Evolutionary conservation across 768 basidiomycete genomes (phyloP), one percentile per base, ranked within the genome.

Genomic region (Tulasnella sp.): DNA sequence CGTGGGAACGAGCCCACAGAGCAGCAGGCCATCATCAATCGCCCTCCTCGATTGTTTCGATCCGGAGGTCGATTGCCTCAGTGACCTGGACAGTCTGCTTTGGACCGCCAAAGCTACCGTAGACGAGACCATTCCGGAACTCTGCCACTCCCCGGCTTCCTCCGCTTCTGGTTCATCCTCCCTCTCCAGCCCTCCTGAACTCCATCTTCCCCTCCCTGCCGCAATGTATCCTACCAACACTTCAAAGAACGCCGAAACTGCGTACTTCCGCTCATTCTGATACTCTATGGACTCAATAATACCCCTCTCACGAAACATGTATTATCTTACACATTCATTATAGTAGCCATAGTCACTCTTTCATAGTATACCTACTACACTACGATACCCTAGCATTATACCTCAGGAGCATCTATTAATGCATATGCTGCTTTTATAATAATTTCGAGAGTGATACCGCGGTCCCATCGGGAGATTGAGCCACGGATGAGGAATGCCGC

Each of bases 41-140:
- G 61, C 61, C 5, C 61, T 67, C 32, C 61, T 67, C 15, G 61
- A 67, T 67, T 67, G 61, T 26, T 67, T 67, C 32, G 71, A 72
- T 72, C 71, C 71, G 15, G 71, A 72, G 71, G 71, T 72, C 71
- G 71, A 72, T 40, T 46, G 29, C 39, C 71, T 72, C 44, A 46
- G 44, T 29, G 71, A 72, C 71, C 26, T 67, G 61, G 61, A 67
- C 61, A 67, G 61, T 67, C 32, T 67, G 29, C 61, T 67, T 4
- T 67, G 20, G 51, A 51, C 20, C 23, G 51, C 61, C 16, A 67
- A 67, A 35, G 61, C 61, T 26, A 35, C 26, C 61, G 61, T 26
- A 7, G 61, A 32, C 32, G 61, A 67, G 10, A 26, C 7, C 13
- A 26, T 67, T 67, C 61, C 61, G 23, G 61, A 67, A 10, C 61